A percentile compares a stretch with the other conserved stretches of the same genome.
These are phyloP conservation scores for Panus rudis DNA, from an alignment of 768 basidiomycete species.

Conservation along the genomic window DNA sequence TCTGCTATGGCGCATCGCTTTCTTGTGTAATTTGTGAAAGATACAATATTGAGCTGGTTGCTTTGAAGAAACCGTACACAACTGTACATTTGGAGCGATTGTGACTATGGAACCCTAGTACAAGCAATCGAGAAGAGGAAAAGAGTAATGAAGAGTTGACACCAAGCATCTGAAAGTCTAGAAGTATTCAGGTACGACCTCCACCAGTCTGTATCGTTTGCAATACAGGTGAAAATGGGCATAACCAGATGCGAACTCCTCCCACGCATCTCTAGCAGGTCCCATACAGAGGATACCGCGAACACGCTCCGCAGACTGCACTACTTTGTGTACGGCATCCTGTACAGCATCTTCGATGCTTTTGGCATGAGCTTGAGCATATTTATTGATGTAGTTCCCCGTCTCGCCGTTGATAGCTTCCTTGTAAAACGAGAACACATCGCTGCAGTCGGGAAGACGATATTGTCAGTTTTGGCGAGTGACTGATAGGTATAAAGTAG, in stretches of 20 bases:
- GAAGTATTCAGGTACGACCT: not conserved
- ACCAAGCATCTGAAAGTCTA: not conserved
- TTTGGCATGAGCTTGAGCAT: slow-evolving; percentile 1
- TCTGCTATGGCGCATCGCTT: too few relatives aligned
- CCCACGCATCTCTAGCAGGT: not conserved
- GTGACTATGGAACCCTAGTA: too few relatives aligned
- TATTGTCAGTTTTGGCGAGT: too few relatives aligned
- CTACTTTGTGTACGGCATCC: not conserved
- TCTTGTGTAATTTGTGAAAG: too few relatives aligned
- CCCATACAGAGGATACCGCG: not conserved
- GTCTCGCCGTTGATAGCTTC: slow-evolving; percentile 7
- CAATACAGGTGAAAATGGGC: slow-evolving; percentile 1
- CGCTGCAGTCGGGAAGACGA: too few relatives aligned
- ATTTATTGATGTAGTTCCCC: slow-evolving; percentile 5
- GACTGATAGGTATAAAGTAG: too few relatives aligned
- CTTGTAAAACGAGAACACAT: slow-evolving; percentile 11
- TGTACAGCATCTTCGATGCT: not conserved
- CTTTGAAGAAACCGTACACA: too few relatives aligned
- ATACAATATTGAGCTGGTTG: too few relatives aligned
- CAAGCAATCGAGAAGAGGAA: too few relatives aligned
- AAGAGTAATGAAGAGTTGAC: too few relatives aligned
- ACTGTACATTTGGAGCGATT: too few relatives aligned
- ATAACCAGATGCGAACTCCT: slow-evolving; percentile 6
- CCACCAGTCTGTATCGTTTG: not conserved
- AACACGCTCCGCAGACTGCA: not conserved